A percentile compares a stretch with the other conserved stretches of the same genome.
Evolutionary conservation across 371 early-diverging fungal genomes (phyloP).

Genomic region (Mucor irregularis): DNA sequence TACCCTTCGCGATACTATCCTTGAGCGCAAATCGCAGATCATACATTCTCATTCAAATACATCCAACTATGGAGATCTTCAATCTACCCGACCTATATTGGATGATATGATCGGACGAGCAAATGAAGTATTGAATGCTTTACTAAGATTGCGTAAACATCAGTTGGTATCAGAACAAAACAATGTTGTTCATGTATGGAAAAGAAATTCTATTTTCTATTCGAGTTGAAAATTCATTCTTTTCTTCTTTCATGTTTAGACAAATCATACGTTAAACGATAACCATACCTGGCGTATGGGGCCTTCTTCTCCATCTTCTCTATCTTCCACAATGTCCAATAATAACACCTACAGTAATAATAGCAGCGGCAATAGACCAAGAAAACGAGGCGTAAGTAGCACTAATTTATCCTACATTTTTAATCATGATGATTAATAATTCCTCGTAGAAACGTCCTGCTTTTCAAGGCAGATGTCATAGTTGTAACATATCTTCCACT

Average conservation of each 20-base stretch:
- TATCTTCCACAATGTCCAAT: not conserved
- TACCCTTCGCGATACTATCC: constrained; percentile 32
- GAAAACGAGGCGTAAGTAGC: constrained; percentile 8
- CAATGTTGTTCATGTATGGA: not conserved
- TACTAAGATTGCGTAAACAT: constrained; percentile 46
- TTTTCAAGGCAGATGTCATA: constrained; percentile 55
- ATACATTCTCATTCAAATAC: not conserved
- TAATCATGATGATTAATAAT: not conserved
- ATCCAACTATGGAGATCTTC: not conserved
- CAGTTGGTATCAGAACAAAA: constrained; percentile 26
- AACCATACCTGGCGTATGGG: constrained; percentile 39
- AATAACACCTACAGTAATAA: not conserved
- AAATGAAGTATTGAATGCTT: constrained; percentile 44
- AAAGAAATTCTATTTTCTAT: too few relatives aligned
- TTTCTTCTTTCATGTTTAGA: not conserved
- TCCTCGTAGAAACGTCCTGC: constrained; percentile 35
- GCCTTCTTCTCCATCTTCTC: not conserved
- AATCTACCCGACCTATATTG: constrained; percentile 27
- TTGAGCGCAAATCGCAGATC: constrained; percentile 8
- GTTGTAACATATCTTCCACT: constrained; percentile 63
- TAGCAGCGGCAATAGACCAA: too few relatives aligned
- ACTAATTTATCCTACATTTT: too few relatives aligned
- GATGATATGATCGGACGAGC: constrained; percentile 48
- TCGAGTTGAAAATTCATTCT: too few relatives aligned
- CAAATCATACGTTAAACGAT: not conserved